These are phyloP conservation scores for Alternaria postmessia DNA, from an alignment of 2,329 filamentous ascomycete genomes.

Conservation along the genomic window DNA sequence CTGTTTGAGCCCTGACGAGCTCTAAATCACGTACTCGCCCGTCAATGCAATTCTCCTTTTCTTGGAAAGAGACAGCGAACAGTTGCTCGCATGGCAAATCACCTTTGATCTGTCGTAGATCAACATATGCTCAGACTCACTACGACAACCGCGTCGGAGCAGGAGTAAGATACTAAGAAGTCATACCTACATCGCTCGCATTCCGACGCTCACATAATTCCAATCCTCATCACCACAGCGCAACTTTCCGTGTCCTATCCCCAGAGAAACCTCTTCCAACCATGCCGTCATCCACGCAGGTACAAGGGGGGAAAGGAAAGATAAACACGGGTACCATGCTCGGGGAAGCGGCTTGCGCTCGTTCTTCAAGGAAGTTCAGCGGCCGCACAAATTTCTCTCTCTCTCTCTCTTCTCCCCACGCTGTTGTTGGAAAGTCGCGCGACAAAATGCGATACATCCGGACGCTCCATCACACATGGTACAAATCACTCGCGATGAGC, in stretches of 20 bases:
- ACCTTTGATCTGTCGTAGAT: background rate
- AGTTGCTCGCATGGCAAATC: too few species aligned
- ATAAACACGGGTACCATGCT: too few species aligned
- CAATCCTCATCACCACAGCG: background rate
- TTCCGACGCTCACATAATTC: background rate
- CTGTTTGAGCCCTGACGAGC: background rate
- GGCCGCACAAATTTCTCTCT: background rate
- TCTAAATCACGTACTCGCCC: background rate
- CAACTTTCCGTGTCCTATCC: background rate
- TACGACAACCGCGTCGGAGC: background rate
- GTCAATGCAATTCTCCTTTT: background rate
- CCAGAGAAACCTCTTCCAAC: background rate
- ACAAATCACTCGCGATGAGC: background rate
- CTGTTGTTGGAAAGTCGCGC: background rate
- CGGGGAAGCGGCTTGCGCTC: too few species aligned
- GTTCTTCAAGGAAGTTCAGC: background rate
- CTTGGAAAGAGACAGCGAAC: background rate
- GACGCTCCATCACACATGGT: background rate
- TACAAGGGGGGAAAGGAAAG: background rate
- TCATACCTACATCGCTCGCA: background rate
- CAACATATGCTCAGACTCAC: background rate
- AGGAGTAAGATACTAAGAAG: background rate
- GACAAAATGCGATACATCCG: background rate
- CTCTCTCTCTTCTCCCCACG: background rate
- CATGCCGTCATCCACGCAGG: background rate